Percentiles rank a stretch among this genome's conserved stretches.
Evolutionary conservation across 2,329 filamentous ascomycete genomes (phyloP).

Genomic region (Diaporthe sp.): DNA sequence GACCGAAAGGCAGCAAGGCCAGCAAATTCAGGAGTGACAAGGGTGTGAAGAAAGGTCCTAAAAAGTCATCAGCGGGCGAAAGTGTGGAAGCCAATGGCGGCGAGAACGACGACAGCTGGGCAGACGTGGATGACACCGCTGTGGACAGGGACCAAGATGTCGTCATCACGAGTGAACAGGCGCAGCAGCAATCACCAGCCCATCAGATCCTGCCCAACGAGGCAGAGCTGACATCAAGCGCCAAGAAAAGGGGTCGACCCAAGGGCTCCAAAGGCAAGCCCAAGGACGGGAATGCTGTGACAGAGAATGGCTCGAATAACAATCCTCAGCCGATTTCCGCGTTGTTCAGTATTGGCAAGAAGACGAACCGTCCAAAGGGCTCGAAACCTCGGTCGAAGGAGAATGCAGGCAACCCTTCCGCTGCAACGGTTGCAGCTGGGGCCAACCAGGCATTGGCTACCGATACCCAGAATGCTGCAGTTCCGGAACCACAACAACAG

Average conservation of each 20-base stretch:
- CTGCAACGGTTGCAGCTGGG: neutral
- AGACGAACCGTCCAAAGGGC: slow-evolving; percentile 55
- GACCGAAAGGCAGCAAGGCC: slow-evolving; percentile 67
- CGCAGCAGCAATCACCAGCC: slow-evolving; percentile 15
- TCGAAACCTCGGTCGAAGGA: slow-evolving; percentile 55
- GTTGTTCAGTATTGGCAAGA: slow-evolving; percentile 35
- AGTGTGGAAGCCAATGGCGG: slow-evolving; percentile 17
- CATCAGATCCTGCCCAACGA: neutral
- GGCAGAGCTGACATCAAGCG: slow-evolving; percentile 38
- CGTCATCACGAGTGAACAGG: slow-evolving; percentile 6
- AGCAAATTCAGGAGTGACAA: slow-evolving; percentile 60
- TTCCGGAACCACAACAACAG: slow-evolving; percentile 9
- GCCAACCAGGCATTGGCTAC: neutral
- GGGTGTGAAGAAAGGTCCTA: slow-evolving; percentile 58
- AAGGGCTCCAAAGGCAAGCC: slow-evolving; percentile 64
- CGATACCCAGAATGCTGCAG: slow-evolving; percentile 5
- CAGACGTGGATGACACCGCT: slow-evolving; percentile 53
- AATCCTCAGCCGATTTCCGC: slow-evolving; percentile 28
- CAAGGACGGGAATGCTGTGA: slow-evolving; percentile 43
- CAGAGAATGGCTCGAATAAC: slow-evolving; percentile 12
- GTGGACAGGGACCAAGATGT: slow-evolving; percentile 19
- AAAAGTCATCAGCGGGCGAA: slow-evolving; percentile 37
- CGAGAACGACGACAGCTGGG: slow-evolving; percentile 54
- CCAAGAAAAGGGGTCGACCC: slow-evolving; percentile 58
- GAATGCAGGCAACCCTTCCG: neutral